Percentiles rank a stretch among this genome's conserved stretches.
phyloP scores from a whole-genome alignment of 192 early-diverging fungal species.

The Entomortierella lignicola region DNA sequence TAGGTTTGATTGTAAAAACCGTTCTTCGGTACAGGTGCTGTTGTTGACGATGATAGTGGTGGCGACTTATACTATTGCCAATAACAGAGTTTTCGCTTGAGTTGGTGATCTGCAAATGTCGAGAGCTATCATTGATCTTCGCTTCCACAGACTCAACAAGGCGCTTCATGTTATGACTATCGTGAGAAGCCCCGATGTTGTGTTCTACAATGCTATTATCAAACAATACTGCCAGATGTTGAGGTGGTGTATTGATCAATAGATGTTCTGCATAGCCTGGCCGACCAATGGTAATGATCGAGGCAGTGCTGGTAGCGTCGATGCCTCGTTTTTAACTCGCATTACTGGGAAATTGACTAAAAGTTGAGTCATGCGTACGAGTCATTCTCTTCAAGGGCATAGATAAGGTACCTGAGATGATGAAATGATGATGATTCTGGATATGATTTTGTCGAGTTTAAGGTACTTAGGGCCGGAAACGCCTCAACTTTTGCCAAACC shows the following conservation, averaged over 20 bases:
- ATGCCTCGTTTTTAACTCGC: background rate
- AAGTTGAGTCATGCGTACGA: background rate
- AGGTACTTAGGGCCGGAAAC: no score
- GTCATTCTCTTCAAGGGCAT: background rate
- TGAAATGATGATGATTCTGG: no score
- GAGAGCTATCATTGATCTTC: no score
- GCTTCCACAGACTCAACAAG: no score
- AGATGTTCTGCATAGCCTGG: conserved; percentile 72
- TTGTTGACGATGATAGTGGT: background rate
- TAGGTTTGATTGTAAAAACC: conserved; percentile 30
- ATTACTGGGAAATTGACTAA: background rate
- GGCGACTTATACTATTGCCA: background rate
- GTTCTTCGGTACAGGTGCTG: background rate
- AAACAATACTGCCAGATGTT: conserved; percentile 87
- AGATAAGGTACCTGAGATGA: background rate
- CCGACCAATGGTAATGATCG: conserved; percentile 7
- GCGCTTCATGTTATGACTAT: no score
- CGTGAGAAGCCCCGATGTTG: no score
- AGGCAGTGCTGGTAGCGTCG: background rate
- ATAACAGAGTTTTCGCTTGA: background rate
- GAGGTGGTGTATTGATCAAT: conserved; percentile 82
- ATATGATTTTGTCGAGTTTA: no score
- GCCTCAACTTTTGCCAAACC: no score
- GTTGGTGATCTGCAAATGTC: background rate
- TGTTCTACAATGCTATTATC: no score